These are phyloP conservation scores for Debaryomyces singareniensis DNA, from an alignment of 1,139 yeast species.

Conservation along the genomic window DNA sequence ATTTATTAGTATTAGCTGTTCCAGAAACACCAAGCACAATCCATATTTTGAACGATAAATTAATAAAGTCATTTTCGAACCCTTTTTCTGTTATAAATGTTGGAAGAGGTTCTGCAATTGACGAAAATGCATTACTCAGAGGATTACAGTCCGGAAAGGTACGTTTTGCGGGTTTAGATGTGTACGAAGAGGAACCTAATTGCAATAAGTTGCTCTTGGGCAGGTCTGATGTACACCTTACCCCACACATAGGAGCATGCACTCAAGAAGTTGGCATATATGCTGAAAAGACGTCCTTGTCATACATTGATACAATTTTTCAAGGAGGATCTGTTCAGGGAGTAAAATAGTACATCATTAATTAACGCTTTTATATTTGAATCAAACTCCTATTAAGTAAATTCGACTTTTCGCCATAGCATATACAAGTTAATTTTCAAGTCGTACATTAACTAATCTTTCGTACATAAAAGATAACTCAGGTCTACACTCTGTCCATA, in stretches of 20 bases:
- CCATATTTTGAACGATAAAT: slow-evolving; percentile 45
- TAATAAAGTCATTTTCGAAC: slow-evolving; percentile 41
- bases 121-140: slow-evolving; percentile 62
- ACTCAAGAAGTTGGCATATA: too few species aligned
- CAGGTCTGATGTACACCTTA: slow-evolving; percentile 63
- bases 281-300: too few species aligned
- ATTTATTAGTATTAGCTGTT: slow-evolving; percentile 59
- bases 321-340: too few species aligned
- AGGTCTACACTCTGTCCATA: too few species aligned
- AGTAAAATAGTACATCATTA: too few species aligned
- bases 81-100: slow-evolving; percentile 68
- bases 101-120: slow-evolving; percentile 69
- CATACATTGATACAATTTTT: too few species aligned
- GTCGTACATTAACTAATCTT: too few species aligned
- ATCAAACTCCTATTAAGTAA: too few species aligned
- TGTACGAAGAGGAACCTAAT: slow-evolving; percentile 63
- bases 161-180: slow-evolving; percentile 77
- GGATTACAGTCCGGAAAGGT: slow-evolving; percentile 67
- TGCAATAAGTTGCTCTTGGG: slow-evolving; percentile 48
- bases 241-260: slow-evolving; percentile 77
- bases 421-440: too few species aligned
- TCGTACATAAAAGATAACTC: too few species aligned
- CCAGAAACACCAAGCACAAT: slow-evolving; percentile 60
- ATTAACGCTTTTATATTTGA: too few species aligned
- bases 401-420: too few species aligned